Evolutionary conservation across 352 stramenopile genomes (phyloP).

Genomic region (Phytophthora pinifolia): DNA sequence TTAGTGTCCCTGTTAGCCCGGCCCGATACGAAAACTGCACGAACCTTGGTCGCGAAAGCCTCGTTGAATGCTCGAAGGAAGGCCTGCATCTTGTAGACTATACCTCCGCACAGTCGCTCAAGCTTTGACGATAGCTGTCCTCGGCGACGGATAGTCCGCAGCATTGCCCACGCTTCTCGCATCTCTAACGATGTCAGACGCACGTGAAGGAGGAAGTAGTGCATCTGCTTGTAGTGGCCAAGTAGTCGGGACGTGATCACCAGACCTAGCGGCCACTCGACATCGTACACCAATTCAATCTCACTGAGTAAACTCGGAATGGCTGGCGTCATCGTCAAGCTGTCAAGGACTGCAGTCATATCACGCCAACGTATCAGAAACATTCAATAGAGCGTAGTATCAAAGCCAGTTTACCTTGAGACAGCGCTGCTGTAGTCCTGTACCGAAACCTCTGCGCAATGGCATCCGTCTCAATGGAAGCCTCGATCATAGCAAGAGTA

Average conservation of each 20-base stretch:
- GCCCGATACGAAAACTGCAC: not conserved
- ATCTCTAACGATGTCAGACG: conserved; percentile 48
- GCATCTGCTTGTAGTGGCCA: conserved; percentile 37
- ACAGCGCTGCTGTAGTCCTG: conserved; percentile 32
- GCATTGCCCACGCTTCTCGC: conserved; percentile 37
- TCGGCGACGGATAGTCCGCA: conserved; percentile 31
- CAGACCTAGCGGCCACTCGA: conserved; percentile 51
- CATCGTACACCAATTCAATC: conserved; percentile 48
- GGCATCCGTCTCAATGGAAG: conserved; percentile 22
- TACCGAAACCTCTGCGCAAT: conserved; percentile 52
- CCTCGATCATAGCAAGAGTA: conserved; percentile 60
- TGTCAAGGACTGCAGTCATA: conserved; percentile 35
- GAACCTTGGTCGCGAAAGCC: conserved; percentile 46
- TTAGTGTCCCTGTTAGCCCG: too few species aligned
- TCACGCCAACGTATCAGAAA: not conserved
- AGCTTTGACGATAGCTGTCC: conserved; percentile 8
- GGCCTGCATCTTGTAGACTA: conserved; percentile 46
- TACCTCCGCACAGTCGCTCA: conserved; percentile 30
- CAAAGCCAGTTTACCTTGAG: conserved; percentile 30
- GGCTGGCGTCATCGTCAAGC: conserved; percentile 34
- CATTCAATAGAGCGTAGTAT: not conserved
- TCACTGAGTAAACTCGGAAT: conserved; percentile 37
- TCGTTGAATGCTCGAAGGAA: conserved; percentile 50
- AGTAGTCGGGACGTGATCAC: conserved; percentile 43
- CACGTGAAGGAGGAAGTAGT: conserved; percentile 47